Conservation (phyloP, 495 filamentous ascomycete species). For the Tuber borchii region DNA sequence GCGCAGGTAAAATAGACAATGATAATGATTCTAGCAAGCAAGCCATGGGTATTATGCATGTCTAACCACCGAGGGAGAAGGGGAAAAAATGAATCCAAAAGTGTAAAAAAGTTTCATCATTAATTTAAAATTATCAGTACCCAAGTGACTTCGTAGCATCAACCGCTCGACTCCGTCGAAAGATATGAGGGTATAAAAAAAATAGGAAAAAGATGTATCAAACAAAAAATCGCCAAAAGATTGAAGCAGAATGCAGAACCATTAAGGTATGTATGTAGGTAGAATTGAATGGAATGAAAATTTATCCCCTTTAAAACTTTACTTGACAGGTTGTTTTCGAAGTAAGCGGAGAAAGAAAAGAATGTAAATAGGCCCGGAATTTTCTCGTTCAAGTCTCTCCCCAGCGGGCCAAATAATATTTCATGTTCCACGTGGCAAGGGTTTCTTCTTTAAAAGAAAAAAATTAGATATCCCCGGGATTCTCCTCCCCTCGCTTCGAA, state of each 20-base stretch:
- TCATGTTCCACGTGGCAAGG: constrained; percentile 5
- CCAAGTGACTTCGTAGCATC: background rate
- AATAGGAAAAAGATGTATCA: background rate
- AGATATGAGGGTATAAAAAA: background rate
- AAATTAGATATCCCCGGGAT: background rate
- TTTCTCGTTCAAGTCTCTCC: background rate
- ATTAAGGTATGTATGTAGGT: background rate
- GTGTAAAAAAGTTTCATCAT: background rate
- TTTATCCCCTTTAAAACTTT: background rate
- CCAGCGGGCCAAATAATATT: background rate
- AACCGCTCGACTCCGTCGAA: background rate
- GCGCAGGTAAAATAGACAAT: background rate
- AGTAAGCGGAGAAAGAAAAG: background rate
- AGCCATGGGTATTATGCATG: background rate
- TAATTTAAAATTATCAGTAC: background rate
- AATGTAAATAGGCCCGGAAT: background rate
- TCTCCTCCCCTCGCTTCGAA: background rate
- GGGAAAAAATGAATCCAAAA: background rate
- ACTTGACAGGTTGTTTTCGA: background rate
- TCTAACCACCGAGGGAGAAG: background rate
- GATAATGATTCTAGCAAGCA: background rate
- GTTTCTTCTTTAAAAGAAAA: background rate
- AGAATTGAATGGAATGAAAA: background rate
- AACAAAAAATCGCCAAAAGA: background rate
- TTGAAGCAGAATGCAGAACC: background rate